phyloP scores from a whole-genome alignment of 1,139 yeast genomes.

The Torulaspora globosa region DNA sequence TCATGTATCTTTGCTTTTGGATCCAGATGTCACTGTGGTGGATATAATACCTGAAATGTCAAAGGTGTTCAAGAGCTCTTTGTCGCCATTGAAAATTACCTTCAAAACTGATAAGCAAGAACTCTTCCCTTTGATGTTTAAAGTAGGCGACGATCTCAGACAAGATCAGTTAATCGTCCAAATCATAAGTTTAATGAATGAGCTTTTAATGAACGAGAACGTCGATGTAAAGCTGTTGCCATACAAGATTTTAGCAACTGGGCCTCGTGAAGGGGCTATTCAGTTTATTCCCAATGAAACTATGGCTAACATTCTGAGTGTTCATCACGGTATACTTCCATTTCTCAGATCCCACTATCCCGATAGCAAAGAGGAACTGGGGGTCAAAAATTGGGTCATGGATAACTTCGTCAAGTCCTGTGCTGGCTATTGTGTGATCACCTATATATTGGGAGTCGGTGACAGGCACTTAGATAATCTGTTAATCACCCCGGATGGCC shows the following conservation, averaged over 20 bases:
- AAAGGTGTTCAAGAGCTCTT: slow-evolving; percentile 82
- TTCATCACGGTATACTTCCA: slow-evolving; percentile 69
- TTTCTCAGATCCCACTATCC: slow-evolving; percentile 67
- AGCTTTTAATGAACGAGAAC: slow-evolving; percentile 79
- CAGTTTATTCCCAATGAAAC: slow-evolving; percentile 93
- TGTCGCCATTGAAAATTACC: slow-evolving; percentile 81
- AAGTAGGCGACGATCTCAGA: slow-evolving; percentile 91
- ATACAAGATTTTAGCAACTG: slow-evolving; percentile 85
- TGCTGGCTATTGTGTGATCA: slow-evolving; percentile 97
- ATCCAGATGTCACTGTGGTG: slow-evolving; percentile 47
- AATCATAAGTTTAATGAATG: slow-evolving; percentile 87
- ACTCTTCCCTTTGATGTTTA: slow-evolving; percentile 77
- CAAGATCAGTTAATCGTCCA: slow-evolving; percentile 97
- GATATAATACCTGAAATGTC: slow-evolving; percentile 81
- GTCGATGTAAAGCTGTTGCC: slow-evolving; percentile 85
- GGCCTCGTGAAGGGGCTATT: slow-evolving; percentile 84
- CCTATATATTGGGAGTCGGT: slow-evolving; percentile 92
- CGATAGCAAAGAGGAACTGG: slow-evolving; percentile 54
- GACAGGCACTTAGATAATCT: slow-evolving; percentile 94
- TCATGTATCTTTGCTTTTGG: slow-evolving; percentile 37
- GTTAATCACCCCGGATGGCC: slow-evolving; percentile 67
- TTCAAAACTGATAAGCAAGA: slow-evolving; percentile 58
- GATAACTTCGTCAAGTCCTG: slow-evolving; percentile 93
- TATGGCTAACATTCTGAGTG: slow-evolving; percentile 70
- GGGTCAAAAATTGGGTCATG: slow-evolving; percentile 74